phyloP scores from a whole-genome alignment of 352 stramenopile species.

The Blastocystis sp. region DNA sequence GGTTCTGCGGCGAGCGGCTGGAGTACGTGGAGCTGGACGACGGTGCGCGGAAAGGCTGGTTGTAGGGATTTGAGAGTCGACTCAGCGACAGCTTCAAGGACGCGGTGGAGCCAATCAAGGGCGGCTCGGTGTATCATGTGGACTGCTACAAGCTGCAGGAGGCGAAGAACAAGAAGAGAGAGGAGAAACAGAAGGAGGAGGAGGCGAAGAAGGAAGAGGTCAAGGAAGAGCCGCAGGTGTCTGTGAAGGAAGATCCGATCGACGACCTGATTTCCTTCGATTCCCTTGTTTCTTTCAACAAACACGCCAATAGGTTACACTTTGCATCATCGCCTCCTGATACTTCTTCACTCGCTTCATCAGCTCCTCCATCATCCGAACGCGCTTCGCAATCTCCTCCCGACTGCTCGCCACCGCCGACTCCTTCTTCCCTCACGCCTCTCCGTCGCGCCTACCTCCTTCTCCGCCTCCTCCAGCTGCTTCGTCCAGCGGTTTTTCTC shows the following conservation, averaged over 20 bases:
- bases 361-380: background rate
- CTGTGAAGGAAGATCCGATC: background rate
- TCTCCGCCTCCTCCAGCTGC: background rate
- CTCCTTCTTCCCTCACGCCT: background rate
- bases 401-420: background rate
- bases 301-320: background rate
- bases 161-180: background rate
- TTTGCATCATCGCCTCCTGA: background rate
- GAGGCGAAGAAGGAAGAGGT: background rate
- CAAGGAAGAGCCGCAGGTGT: background rate
- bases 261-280: background rate
- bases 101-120: background rate
- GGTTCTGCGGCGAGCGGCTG: constrained; percentile 23
- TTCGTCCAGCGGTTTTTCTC: background rate
- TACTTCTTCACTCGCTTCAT: constrained; percentile 14
- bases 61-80: background rate
- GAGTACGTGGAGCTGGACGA: constrained; percentile 28
- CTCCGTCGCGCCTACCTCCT: background rate
- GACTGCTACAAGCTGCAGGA: background rate
- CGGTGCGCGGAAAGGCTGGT: background rate
- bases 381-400: background rate
- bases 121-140: constrained; percentile 17
- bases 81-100: background rate
- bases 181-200: background rate
- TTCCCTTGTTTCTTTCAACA: background rate